These are phyloP conservation scores for Karstenula rhodostoma DNA, from an alignment of 2,329 filamentous ascomycete genomes.

Conservation along the genomic window DNA sequence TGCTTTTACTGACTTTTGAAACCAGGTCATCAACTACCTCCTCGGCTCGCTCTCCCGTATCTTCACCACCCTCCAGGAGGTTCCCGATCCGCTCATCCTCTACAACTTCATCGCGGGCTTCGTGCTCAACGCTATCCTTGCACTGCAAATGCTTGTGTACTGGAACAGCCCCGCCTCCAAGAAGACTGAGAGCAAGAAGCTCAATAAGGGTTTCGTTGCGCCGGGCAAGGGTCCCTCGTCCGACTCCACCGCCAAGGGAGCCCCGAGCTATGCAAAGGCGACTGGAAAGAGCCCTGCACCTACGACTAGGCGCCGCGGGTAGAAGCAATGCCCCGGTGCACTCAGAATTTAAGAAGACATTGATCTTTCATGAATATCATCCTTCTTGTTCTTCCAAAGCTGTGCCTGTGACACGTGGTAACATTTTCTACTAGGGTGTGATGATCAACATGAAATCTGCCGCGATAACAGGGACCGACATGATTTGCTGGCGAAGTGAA, in stretches of 20 bases:
- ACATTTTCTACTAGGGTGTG: neutral
- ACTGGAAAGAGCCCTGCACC: conserved; percentile 55
- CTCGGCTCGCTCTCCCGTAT: conserved; percentile 90
- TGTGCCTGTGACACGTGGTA: neutral
- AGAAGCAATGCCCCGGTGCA: conserved; percentile 7
- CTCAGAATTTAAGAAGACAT: no score
- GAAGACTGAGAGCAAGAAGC: conserved; percentile 46
- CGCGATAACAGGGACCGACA: no score
- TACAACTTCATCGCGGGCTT: conserved; percentile 95
- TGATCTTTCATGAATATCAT: neutral
- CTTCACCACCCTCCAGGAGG: conserved; percentile 97
- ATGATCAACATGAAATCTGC: no score
- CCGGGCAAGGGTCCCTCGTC: conserved; percentile 41
- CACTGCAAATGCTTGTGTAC: conserved; percentile 92
- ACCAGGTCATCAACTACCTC: conserved; percentile 97
- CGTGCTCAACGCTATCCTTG: conserved; percentile 84
- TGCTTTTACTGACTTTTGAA: neutral
- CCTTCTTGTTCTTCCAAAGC: neutral
- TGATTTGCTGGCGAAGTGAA: no score
- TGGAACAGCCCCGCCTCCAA: conserved; percentile 71
- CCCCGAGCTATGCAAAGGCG: conserved; percentile 45
- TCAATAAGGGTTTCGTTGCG: conserved; percentile 46
- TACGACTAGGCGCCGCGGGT: conserved; percentile 65
- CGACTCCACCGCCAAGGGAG: conserved; percentile 47
- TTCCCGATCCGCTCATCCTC: conserved; percentile 94